A percentile compares a stretch with the other conserved stretches of the same genome.
Evolutionary conservation across 345 rosid genomes (phyloP).

Genomic region (Aquilaria malaccensis): DNA sequence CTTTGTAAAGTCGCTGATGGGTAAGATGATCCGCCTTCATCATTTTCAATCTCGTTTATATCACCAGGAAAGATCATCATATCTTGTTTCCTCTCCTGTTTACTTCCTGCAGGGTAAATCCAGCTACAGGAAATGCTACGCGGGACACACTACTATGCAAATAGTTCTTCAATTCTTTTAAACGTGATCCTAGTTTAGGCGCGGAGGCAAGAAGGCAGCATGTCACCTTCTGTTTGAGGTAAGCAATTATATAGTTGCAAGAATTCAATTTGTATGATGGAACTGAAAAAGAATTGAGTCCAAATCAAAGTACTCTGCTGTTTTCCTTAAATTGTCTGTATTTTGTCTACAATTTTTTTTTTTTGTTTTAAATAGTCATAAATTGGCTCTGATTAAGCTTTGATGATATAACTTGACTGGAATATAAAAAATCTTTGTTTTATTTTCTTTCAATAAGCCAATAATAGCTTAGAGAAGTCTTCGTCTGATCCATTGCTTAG

Average conservation of each 20-base stretch:
- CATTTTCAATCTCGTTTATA: background rate
- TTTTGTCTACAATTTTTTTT: too few relatives aligned
- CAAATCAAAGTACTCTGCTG: background rate
- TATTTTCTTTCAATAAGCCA: too few relatives aligned
- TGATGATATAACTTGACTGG: too few relatives aligned
- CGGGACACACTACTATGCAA: constrained; percentile 77
- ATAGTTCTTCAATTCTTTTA: constrained; percentile 22
- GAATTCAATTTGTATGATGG: background rate
- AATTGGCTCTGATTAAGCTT: too few relatives aligned
- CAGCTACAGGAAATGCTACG: constrained; percentile 74
- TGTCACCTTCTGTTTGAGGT: constrained; percentile 18
- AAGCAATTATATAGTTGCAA: background rate
- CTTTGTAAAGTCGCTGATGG: constrained; percentile 89
- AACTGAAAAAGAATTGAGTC: background rate
- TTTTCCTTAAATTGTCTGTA: too few relatives aligned
- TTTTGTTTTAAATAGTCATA: too few relatives aligned
- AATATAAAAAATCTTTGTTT: too few relatives aligned
- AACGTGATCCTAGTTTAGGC: constrained; percentile 5
- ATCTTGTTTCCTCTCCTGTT: too few relatives aligned
- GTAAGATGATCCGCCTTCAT: constrained; percentile 24
- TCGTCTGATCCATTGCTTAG: too few relatives aligned
- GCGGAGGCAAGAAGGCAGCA: background rate
- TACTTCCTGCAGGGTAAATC: constrained; percentile 44
- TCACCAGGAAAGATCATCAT: too few relatives aligned
- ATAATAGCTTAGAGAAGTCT: too few relatives aligned